phyloP scores from a whole-genome alignment of 2,329 filamentous ascomycete genomes.

The Pleochaeta shiraiana region DNA sequence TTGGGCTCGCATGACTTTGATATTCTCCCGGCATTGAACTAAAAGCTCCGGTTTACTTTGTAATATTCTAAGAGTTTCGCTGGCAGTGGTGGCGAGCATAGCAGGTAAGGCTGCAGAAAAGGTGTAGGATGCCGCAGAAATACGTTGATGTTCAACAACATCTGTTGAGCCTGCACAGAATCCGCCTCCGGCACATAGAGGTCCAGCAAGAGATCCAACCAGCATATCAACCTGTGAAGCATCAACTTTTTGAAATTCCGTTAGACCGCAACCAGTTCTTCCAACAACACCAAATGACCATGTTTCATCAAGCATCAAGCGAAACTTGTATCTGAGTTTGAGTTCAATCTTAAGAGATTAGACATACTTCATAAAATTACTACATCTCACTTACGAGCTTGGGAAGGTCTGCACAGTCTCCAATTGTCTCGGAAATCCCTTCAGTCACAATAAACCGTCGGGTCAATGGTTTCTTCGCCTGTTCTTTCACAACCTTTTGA shows the following conservation, averaged over 20 bases:
- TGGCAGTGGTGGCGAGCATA: slow-evolving; percentile 85
- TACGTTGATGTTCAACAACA: slow-evolving; percentile 89
- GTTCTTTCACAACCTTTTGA: slow-evolving; percentile 68
- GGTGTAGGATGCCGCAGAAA: slow-evolving; percentile 80
- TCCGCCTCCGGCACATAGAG: slow-evolving; percentile 77
- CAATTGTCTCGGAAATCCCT: slow-evolving; percentile 76
- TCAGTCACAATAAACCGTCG: slow-evolving; percentile 92
- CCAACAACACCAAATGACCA: slow-evolving; percentile 94
- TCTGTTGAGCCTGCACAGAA: slow-evolving; percentile 88
- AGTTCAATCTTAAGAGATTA: slow-evolving; percentile 44
- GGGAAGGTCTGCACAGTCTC: slow-evolving; percentile 66
- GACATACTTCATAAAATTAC: neutral
- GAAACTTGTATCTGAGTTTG: slow-evolving; percentile 94
- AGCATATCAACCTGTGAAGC: slow-evolving; percentile 93
- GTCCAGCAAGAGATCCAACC: slow-evolving; percentile 73
- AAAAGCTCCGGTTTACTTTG: slow-evolving; percentile 75
- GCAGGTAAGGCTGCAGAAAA: slow-evolving; percentile 90
- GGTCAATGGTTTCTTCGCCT: slow-evolving; percentile 63
- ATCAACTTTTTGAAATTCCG: slow-evolving; percentile 93
- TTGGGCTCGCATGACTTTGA: slow-evolving; percentile 64
- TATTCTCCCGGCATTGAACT: slow-evolving; percentile 60
- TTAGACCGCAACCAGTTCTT: slow-evolving; percentile 73
- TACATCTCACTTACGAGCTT: slow-evolving; percentile 40
- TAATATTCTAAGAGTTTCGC: slow-evolving; percentile 68
- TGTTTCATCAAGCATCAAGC: slow-evolving; percentile 90